Percentiles rank a stretch among this genome's conserved stretches.
phyloP scores from a whole-genome alignment of 2,329 filamentous ascomycete species.

The Seiridium unicorne region DNA sequence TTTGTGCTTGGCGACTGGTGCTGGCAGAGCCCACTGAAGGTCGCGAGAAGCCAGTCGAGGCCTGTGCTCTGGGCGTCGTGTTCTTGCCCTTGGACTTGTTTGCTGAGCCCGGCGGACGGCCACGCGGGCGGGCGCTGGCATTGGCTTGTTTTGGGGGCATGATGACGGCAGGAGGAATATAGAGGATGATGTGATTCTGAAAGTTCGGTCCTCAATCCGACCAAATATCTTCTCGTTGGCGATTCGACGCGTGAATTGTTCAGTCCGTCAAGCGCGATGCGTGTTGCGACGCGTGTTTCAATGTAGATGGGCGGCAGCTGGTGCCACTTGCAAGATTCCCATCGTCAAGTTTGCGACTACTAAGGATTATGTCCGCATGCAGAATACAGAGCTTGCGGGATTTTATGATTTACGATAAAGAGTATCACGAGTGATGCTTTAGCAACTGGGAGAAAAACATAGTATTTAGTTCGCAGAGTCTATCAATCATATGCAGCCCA shows the following conservation, averaged over 20 bases:
- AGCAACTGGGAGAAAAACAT: too few species aligned
- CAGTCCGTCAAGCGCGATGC: background rate
- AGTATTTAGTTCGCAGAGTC: conserved; percentile 15
- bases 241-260: too few species aligned
- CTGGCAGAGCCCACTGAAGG: background rate
- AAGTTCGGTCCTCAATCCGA: too few species aligned
- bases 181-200: background rate
- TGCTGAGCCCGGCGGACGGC: conserved; percentile 25
- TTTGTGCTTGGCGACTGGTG: background rate
- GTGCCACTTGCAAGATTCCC: background rate
- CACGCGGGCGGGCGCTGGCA: conserved; percentile 32
- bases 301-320: background rate
- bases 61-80: conserved; percentile 13
- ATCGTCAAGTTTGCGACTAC: background rate
- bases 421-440: background rate
- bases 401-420: too few species aligned
- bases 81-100: conserved; percentile 13
- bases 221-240: too few species aligned
- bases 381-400: too few species aligned
- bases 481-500: conserved; percentile 37
- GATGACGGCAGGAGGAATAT: background rate
- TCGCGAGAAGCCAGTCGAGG: conserved; percentile 3
- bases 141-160: conserved; percentile 43
- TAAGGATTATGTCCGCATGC: too few species aligned
- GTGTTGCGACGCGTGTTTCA: background rate